These are phyloP conservation scores for Ilex aquifolium DNA, from an alignment of 257 asterid species.

Conservation along the genomic window DNA sequence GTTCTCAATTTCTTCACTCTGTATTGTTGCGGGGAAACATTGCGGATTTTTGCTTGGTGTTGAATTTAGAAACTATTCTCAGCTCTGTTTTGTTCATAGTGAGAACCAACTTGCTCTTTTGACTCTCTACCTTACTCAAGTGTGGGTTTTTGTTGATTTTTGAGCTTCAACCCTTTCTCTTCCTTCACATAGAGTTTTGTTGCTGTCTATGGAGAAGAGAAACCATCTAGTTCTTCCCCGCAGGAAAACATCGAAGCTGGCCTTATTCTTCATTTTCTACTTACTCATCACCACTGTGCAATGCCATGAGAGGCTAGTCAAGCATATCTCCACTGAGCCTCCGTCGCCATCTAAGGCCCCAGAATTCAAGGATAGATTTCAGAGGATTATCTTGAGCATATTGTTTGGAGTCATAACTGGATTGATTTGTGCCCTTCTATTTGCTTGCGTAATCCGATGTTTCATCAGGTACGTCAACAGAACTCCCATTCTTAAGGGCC, in stretches of 20 bases:
- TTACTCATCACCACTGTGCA: slow-evolving; percentile 26
- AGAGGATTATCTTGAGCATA: slow-evolving; percentile 48
- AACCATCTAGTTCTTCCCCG: too few relatives aligned
- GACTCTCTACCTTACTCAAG: too few relatives aligned
- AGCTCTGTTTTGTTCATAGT: too few relatives aligned
- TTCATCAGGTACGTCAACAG: slow-evolving; percentile 59
- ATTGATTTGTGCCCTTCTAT: slow-evolving; percentile 45
- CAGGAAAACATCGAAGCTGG: slow-evolving; percentile 12
- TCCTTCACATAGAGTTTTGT: neutral
- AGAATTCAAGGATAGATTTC: slow-evolving; percentile 27
- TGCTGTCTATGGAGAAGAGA: too few relatives aligned
- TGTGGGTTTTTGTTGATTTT: too few relatives aligned
- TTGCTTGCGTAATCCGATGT: slow-evolving; percentile 48
- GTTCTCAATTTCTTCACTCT: neutral
- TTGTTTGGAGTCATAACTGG: slow-evolving; percentile 64
- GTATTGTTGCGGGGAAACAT: slow-evolving; percentile 4
- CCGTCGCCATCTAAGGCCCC: slow-evolving; percentile 26
- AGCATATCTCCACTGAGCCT: neutral
- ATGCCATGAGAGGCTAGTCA: slow-evolving; percentile 39
- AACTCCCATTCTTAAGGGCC: slow-evolving; percentile 66
- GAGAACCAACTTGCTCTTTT: too few relatives aligned
- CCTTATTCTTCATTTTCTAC: slow-evolving; percentile 25
- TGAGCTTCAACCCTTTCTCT: slow-evolving; percentile 16
- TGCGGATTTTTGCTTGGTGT: slow-evolving; percentile 3
- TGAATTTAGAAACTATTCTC: too few relatives aligned